phyloP scores from a whole-genome alignment of 2,329 filamentous ascomycete species.

The Aspergillus hortae region DNA sequence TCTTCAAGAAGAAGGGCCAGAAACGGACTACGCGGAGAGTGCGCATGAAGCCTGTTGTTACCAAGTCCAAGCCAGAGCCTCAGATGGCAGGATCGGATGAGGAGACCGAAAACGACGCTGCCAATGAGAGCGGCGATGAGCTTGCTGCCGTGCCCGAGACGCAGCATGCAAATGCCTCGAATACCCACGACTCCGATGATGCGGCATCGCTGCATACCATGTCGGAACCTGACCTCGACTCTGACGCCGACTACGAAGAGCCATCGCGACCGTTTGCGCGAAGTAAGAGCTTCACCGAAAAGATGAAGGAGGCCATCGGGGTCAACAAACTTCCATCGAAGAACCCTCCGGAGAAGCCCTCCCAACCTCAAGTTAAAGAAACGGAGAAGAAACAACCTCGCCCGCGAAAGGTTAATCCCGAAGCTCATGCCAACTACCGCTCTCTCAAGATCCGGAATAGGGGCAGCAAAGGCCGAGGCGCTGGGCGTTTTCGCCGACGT shows the following conservation, averaged over 20 bases:
- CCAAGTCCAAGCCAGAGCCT: constrained; percentile 28
- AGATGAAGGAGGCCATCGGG: constrained; percentile 35
- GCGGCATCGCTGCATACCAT: constrained; percentile 25
- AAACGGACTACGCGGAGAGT: constrained; percentile 47
- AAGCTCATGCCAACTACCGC: constrained; percentile 48
- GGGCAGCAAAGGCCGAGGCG: constrained; percentile 30
- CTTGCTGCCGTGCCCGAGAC: constrained; percentile 28
- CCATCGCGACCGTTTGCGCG: constrained; percentile 16
- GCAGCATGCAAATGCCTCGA: constrained; percentile 14
- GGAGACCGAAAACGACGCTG: constrained; percentile 11
- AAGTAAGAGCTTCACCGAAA: constrained; percentile 33
- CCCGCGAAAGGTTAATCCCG: constrained; percentile 39
- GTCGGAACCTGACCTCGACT: constrained; percentile 28
- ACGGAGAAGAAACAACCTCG: constrained; percentile 24
- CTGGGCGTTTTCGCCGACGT: constrained; percentile 37
- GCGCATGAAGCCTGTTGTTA: constrained; percentile 38
- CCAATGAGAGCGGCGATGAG: constrained; percentile 25
- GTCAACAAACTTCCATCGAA: constrained; percentile 15
- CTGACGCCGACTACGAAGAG: constrained; percentile 28
- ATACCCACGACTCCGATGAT: constrained; percentile 9
- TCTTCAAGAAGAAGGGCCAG: constrained; percentile 48
- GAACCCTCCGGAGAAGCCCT: constrained; percentile 12
- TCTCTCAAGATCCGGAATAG: constrained; percentile 45
- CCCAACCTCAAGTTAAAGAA: constrained; percentile 12
- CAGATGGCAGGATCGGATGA: constrained; percentile 19